Evolutionary conservation across 305 asterid genomes (phyloP).

Genomic region (Fraxinus latifolia): DNA sequence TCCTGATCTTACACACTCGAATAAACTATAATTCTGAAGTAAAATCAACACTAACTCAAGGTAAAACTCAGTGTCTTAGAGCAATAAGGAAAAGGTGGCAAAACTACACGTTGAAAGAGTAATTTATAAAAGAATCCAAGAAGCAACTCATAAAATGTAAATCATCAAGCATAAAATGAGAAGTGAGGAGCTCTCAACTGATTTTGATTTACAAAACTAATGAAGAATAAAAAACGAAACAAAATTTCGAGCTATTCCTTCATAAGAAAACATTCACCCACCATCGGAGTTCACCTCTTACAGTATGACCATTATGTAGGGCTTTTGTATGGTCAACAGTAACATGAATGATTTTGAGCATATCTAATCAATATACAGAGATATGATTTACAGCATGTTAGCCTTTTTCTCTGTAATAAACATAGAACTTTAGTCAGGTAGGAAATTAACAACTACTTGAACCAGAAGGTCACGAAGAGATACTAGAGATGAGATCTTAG

Average conservation of each 20-base stretch:
- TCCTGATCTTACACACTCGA: background rate
- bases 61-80: background rate
- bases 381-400: background rate
- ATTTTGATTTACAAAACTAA: background rate
- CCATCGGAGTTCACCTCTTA: background rate
- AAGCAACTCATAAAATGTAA: constrained; percentile 9
- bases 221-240: background rate
- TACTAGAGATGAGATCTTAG: background rate
- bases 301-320: background rate
- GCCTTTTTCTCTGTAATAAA: background rate
- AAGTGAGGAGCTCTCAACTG: background rate
- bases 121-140: background rate
- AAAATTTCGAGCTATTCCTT: background rate
- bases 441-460: background rate
- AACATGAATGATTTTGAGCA: background rate
- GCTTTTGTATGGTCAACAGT: background rate
- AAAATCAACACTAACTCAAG: background rate
- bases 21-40: background rate
- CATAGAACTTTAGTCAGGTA: background rate
- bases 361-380: background rate
- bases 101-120: background rate
- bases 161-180: background rate
- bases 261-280: background rate
- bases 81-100: background rate
- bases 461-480: background rate